These are phyloP conservation scores for Nitzschia sp. DNA, from an alignment of 108 stramenopile species.

Conservation along the genomic window DNA sequence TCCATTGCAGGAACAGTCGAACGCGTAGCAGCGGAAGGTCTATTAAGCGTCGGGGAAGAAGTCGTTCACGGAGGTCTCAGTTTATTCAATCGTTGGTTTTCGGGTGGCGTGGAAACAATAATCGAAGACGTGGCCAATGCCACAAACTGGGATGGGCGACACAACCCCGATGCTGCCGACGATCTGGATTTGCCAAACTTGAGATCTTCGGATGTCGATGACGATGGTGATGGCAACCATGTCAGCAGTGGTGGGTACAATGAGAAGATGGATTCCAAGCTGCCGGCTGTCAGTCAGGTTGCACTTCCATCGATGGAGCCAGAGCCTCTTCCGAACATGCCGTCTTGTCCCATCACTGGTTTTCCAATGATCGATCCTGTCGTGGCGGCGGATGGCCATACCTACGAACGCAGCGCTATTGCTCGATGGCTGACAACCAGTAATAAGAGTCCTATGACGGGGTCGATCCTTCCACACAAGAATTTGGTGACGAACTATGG, in stretches of 20 bases:
- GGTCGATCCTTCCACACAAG: conserved; percentile 63
- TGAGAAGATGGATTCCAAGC: conserved; percentile 4
- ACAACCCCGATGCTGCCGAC: conserved; percentile 36
- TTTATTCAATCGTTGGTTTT: conserved; percentile 71
- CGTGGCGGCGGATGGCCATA: conserved; percentile 84
- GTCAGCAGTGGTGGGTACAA: conserved; percentile 1
- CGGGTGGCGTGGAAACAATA: conserved; percentile 60
- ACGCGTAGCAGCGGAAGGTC: conserved; percentile 68
- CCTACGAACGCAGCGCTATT: conserved; percentile 93
- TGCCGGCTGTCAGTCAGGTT: neutral
- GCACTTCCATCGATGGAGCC: neutral
- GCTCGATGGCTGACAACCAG: conserved; percentile 81
- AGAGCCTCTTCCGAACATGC: conserved; percentile 78
- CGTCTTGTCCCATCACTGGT: conserved; percentile 90
- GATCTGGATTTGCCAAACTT: conserved; percentile 19
- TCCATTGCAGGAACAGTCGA: conserved; percentile 54
- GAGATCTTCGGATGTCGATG: conserved; percentile 29
- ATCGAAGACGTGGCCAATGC: conserved; percentile 68
- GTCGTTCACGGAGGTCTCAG: conserved; percentile 43
- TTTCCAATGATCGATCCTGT: conserved; percentile 92
- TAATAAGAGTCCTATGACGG: conserved; percentile 82
- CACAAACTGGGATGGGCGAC: conserved; percentile 81
- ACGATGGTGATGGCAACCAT: conserved; percentile 10
- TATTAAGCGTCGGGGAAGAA: conserved; percentile 58
- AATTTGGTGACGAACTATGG: conserved; percentile 85